Base-by-base conservation (phyloP, 1,284 basidiomycete genomes). In the Ceratobasidium sp. region DNA sequence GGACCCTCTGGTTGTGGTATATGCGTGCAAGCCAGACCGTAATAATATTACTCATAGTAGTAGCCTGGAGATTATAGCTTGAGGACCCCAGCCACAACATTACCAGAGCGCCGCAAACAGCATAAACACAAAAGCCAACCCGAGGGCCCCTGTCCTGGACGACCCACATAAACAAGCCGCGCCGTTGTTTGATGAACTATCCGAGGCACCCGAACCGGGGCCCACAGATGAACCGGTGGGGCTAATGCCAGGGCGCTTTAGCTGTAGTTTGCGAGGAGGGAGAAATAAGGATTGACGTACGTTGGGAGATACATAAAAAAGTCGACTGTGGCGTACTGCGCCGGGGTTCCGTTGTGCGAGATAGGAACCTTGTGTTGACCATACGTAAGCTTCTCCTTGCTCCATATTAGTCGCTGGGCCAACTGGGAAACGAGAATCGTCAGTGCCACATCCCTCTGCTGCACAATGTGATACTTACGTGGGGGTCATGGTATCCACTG, bases 261-360 rank as follows among this genome's bases (percentile, higher is more conserved):
- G 48, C 10, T 50, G 20, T 50, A 6, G 20, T 14, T 50, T 16
- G n/a, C 16, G 2, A 20, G 12, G 16, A 16, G 20, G 4, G 20
- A 50, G 14, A 20, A 55, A 27, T 23, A 55, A 5, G 27, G 20
- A 30, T 38, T 64, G 50, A 41, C 62, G 33, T n/a, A 71, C 69
- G 30, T 60, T 44, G 69, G 69, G 2, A 60, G 35, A 48, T 74
- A 64, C 59, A 33, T 64, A 46, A 74, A 74, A 27, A 52, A 74
- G 46, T 74, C 71, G 12, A 74, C 14, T 10, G 44, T 74, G 16
- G 50, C 59, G 23, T 64, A 64, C 20, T 52, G 35, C 10, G 12
- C 44, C 6, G 41, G 44, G 3, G 23, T 33, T 14, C 33, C 71
- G 30, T 18, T 33, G n/a, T 74, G 71, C 10, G 59, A 2, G 71